phyloP scores from a whole-genome alignment of 1,284 basidiomycete genomes.

The Calocybe gambosa region DNA sequence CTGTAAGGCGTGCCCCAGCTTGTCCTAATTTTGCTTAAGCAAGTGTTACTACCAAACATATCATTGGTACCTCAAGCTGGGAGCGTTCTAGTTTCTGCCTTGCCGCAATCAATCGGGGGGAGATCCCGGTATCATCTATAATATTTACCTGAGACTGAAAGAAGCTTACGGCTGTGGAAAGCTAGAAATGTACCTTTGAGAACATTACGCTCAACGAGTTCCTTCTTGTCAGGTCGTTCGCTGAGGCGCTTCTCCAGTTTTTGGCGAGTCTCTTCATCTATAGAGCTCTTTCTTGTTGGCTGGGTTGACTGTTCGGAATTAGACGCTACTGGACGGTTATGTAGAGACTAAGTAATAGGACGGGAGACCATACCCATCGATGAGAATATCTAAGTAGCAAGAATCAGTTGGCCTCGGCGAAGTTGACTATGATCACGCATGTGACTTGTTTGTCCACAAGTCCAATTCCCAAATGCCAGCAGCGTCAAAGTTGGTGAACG shows the following conservation, averaged over 20 bases:
- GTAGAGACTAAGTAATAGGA: neutral
- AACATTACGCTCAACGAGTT: constrained; percentile 70
- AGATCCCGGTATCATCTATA: constrained; percentile 57
- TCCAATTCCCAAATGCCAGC: too few relatives aligned
- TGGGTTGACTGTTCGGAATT: neutral
- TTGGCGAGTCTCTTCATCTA: constrained; percentile 36
- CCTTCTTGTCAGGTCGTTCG: constrained; percentile 48
- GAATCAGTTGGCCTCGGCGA: too few relatives aligned
- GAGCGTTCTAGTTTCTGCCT: constrained; percentile 60
- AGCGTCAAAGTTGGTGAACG: too few relatives aligned
- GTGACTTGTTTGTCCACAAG: too few relatives aligned
- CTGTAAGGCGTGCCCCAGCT: constrained; percentile 61
- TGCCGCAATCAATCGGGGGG: constrained; percentile 65
- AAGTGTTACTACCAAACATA: neutral
- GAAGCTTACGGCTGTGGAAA: too few relatives aligned
- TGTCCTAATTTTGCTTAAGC: constrained; percentile 40
- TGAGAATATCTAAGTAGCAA: too few relatives aligned
- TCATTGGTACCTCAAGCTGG: constrained; percentile 52
- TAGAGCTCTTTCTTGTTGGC: constrained; percentile 13
- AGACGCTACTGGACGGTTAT: neutral
- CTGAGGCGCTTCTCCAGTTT: constrained; percentile 56
- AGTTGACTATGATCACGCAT: too few relatives aligned
- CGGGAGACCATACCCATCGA: neutral
- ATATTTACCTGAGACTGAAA: constrained; percentile 1
- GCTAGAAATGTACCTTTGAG: constrained; percentile 51